A percentile compares a stretch with the other conserved stretches of the same genome.
These are phyloP conservation scores for Giardia muris DNA, from an alignment of 208 protist genomes.

Conservation along the genomic window DNA sequence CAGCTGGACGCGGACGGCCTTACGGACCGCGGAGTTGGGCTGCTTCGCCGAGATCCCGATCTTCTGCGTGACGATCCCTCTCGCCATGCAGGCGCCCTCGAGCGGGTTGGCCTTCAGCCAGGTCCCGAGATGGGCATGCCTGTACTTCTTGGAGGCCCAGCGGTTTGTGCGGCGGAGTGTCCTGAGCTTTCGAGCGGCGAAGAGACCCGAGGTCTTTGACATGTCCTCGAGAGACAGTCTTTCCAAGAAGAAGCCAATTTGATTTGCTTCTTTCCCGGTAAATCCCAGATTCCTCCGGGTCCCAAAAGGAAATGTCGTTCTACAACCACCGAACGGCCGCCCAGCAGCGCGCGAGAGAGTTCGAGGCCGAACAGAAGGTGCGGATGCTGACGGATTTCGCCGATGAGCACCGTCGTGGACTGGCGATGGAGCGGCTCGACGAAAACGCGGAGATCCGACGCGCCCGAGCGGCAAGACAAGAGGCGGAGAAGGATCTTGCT, in stretches of 20 bases:
- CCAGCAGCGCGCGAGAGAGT: neutral
- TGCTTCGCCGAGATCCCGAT: conserved; percentile 97
- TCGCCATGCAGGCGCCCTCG: conserved; percentile 85
- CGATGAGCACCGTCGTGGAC: neutral
- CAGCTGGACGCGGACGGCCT: conserved; percentile 97
- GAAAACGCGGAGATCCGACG: neutral
- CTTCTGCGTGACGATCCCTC: conserved; percentile 96
- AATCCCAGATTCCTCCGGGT: too few species aligned
- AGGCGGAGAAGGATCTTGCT: neutral
- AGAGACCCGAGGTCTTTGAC: conserved; percentile 58
- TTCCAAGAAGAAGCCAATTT: too few species aligned
- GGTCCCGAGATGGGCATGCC: conserved; percentile 78
- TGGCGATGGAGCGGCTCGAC: neutral
- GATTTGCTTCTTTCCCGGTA: too few species aligned
- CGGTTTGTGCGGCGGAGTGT: conserved; percentile 66
- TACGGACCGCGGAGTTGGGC: conserved; percentile 99
- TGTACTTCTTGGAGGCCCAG: conserved; percentile 91
- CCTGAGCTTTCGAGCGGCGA: conserved; percentile 82
- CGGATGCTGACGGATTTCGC: neutral
- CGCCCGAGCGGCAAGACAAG: neutral
- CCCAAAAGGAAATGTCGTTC: neutral
- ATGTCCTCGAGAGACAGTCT: too few species aligned
- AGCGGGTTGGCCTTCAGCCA: conserved; percentile 87
- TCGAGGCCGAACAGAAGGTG: neutral
- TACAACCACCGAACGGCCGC: neutral